A percentile compares a stretch with the other conserved stretches of the same genome.
Evolutionary conservation across 2,329 filamentous ascomycete genomes (phyloP).

Genomic region (Gliomastix tumulicola): DNA sequence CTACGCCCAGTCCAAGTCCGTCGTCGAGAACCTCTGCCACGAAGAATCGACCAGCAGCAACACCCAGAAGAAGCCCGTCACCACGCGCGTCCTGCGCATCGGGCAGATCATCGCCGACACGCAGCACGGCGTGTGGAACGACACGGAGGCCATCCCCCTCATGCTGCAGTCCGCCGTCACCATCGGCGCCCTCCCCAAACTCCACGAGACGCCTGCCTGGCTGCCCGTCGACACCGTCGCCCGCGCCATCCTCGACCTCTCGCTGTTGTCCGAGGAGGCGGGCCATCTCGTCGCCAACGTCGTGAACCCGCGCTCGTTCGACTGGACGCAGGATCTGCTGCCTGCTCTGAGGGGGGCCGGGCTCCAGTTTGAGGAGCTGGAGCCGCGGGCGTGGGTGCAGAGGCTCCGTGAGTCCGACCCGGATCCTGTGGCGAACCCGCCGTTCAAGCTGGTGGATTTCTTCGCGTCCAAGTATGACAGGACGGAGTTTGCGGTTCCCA

Average conservation of each 20-base stretch:
- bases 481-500: too few relatives aligned
- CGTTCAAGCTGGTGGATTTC: conserved; percentile 45
- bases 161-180: conserved; percentile 40
- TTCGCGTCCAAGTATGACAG: conserved; percentile 24
- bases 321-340: conserved; percentile 43
- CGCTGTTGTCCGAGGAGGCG: conserved; percentile 5
- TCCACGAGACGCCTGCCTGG: conserved; percentile 35
- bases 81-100: conserved; percentile 31
- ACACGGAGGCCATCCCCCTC: conserved; percentile 42
- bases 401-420: conserved; percentile 32
- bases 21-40: conserved; percentile 30
- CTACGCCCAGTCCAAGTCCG: conserved; percentile 31
- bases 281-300: conserved; percentile 34
- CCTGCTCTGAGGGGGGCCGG: conserved; percentile 36
- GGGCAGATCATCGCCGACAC: conserved; percentile 44
- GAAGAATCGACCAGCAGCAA: too few relatives aligned
- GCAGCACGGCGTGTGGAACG: conserved; percentile 40
- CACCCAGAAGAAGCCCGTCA: conserved; percentile 21
- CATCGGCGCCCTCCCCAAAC: conserved; percentile 35
- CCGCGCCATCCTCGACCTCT: conserved; percentile 24
- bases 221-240: conserved; percentile 33
- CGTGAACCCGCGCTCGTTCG: conserved; percentile 34
- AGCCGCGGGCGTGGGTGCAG: conserved; percentile 32
- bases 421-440: conserved; percentile 39
- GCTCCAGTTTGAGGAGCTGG: conserved; percentile 34